Percentiles rank a stretch among this genome's conserved stretches.
Conservation (phyloP, 108 stramenopile genomes). For the Skeletonema costatum region DNA sequence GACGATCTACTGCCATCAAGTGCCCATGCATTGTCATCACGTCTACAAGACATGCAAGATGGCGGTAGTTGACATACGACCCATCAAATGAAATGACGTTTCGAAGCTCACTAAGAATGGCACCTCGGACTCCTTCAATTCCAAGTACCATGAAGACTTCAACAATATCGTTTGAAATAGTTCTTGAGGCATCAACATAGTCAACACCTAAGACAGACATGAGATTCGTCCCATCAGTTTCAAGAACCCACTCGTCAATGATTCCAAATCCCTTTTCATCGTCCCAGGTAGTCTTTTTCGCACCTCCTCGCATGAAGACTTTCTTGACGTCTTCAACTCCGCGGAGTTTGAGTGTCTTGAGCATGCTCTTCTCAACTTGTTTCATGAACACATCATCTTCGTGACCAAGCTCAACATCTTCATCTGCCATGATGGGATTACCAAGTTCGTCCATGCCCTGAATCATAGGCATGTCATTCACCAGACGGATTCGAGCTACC, state of each 20-base stretch:
- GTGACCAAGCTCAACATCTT: slow-evolving; percentile 81
- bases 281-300: slow-evolving; percentile 86
- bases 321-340: slow-evolving; percentile 95
- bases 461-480: slow-evolving; percentile 81
- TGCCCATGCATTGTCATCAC: slow-evolving; percentile 98
- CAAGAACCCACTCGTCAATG: slow-evolving; percentile 92
- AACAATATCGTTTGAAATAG: slow-evolving; percentile 95
- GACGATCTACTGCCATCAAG: slow-evolving; percentile 96
- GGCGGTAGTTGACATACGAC: slow-evolving; percentile 99
- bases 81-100: slow-evolving; percentile 96
- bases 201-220: slow-evolving; percentile 92
- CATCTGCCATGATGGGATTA: slow-evolving; percentile 61
- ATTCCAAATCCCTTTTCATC: slow-evolving; percentile 84
- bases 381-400: slow-evolving; percentile 95
- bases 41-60: slow-evolving; percentile 96
- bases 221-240: slow-evolving; percentile 98
- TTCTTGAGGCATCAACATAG: slow-evolving; percentile 92
- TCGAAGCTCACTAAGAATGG: slow-evolving; percentile 82
- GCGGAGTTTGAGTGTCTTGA: slow-evolving; percentile 85
- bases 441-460: slow-evolving; percentile 77
- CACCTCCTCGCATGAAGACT: slow-evolving; percentile 93
- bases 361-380: slow-evolving; percentile 91
- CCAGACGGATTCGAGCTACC: slow-evolving; percentile 90
- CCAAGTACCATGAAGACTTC: slow-evolving; percentile 96
- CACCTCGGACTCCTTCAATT: slow-evolving; percentile 95